Conservation (phyloP, 805 yeast genomes). For the Saturnispora kantuleensis region DNA sequence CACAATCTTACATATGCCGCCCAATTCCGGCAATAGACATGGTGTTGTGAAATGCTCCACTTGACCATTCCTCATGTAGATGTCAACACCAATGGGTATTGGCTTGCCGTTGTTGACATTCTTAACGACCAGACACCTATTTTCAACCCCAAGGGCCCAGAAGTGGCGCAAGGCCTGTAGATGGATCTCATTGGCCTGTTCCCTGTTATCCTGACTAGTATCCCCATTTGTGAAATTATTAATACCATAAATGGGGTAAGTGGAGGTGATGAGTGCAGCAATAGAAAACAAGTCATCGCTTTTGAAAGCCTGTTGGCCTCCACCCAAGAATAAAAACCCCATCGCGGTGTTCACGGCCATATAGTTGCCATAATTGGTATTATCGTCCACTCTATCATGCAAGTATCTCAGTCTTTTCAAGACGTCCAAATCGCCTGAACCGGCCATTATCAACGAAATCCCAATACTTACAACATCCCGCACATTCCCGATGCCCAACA, state of each 20-base stretch:
- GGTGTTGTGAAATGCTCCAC: constrained; percentile 41
- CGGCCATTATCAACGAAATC: constrained; percentile 71
- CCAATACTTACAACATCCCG: constrained; percentile 56
- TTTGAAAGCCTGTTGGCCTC: constrained; percentile 80
- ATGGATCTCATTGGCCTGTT: constrained; percentile 32
- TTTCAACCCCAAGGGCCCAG: constrained; percentile 80
- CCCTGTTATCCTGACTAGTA: neutral
- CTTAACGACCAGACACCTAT: constrained; percentile 68
- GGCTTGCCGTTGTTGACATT: constrained; percentile 56
- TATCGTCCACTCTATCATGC: constrained; percentile 42
- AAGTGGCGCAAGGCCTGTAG: constrained; percentile 81
- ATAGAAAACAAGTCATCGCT: constrained; percentile 48
- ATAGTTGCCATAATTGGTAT: constrained; percentile 53
- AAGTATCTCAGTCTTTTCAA: constrained; percentile 63
- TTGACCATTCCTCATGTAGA: constrained; percentile 30
- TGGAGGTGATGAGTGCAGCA: constrained; percentile 61
- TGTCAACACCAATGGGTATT: constrained; percentile 33
- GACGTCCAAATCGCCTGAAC: constrained; percentile 77
- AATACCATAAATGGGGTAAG: constrained; percentile 66
- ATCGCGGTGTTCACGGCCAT: constrained; percentile 73
- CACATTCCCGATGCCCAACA: constrained; percentile 42
- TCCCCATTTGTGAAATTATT: constrained; percentile 21
- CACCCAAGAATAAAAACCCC: constrained; percentile 84
- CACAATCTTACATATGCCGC: constrained; percentile 37
- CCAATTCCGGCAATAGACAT: constrained; percentile 54